Evolutionary conservation across 352 stramenopile species (phyloP), one percentile per base, ranked within the genome.

Genomic region (Globisporangium lucens): DNA sequence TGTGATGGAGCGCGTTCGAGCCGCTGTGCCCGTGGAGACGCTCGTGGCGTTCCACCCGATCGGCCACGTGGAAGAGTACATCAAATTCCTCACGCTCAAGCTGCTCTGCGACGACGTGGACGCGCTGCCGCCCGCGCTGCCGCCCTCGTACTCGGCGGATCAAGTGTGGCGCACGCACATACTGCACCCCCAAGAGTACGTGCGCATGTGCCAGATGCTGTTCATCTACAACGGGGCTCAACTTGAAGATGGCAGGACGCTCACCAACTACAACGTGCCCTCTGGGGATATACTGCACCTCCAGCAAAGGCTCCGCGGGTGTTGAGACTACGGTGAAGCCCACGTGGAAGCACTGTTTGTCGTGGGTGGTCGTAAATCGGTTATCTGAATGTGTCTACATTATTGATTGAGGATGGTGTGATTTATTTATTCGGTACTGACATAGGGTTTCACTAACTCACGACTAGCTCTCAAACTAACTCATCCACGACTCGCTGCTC

Each of bases 401-500:
- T 24, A 24, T 24, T 24, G 24, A 24, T 24, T 24, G 24, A 24
- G 24, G 24, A 24, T 24, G 24, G 24, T 24, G 24, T 24, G 24
- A 24, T 24, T 24, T 24, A 24, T 24, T 24, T 24, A 24, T 24
- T 24, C 24, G 24, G 24, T 24, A 24, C 24, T 24, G 24, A 24
- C 24, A 24, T 24, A 24, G 24, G 24, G 24, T 24, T 24, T 24
- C 24, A 24, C 24, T 24, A 24, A 24, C 24, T 24, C 24, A 24
- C 24, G 24, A 24, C 24, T 24, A 24, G 24, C 24, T 24, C 24
- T 24, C 24, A 24, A 24, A 24, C 24, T 58, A 65, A 30, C 46
- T 65, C 46, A 65, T 49, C 60, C 60, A 65, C 22, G n/a, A 27
- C 13, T 58, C 60, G 8, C 29, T 58, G 27, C 46, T 61, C 20